These are phyloP conservation scores for Davidsoniella australis DNA, from an alignment of 2,329 filamentous ascomycete species.

Conservation along the genomic window DNA sequence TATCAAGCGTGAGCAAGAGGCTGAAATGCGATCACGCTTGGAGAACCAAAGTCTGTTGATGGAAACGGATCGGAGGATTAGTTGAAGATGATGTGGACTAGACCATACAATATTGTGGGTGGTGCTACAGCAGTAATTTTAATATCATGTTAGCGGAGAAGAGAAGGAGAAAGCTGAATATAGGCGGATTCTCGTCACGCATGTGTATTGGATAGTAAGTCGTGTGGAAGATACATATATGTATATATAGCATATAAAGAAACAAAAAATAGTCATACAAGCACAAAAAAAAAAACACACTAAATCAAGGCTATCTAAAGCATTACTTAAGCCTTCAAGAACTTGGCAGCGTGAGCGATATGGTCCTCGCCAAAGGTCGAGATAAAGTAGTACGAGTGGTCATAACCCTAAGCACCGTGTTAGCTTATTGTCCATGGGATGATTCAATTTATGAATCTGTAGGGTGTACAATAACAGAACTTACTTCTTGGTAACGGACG, in stretches of 20 bases:
- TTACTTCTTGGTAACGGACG: slow-evolving; percentile 63
- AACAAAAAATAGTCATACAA: background rate
- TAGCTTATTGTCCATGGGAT: background rate
- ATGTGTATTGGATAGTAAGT: too few species aligned
- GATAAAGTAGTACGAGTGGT: slow-evolving; percentile 97
- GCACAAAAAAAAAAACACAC: background rate
- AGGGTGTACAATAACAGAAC: slow-evolving; percentile 14
- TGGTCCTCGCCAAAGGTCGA: slow-evolving; percentile 80
- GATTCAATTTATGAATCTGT: background rate
- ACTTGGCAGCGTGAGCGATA: slow-evolving; percentile 79
- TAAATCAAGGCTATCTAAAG: background rate
- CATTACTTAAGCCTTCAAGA: slow-evolving; percentile 29
- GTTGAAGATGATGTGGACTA: slow-evolving; percentile 21
- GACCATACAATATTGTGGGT: too few species aligned
- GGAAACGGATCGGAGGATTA: slow-evolving; percentile 30
- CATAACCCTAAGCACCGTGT: slow-evolving; percentile 48
- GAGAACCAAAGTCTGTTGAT: slow-evolving; percentile 24
- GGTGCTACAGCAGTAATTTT: too few species aligned
- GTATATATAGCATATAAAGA: too few species aligned
- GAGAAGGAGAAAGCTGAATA: too few species aligned
- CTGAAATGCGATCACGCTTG: slow-evolving; percentile 29
- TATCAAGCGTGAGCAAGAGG: slow-evolving; percentile 49
- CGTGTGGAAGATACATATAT: too few species aligned
- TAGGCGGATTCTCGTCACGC: too few species aligned
- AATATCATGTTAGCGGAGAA: too few species aligned